Base-by-base conservation (phyloP, 2,329 filamentous ascomycete genomes). In the Ophiostoma montium region DNA sequence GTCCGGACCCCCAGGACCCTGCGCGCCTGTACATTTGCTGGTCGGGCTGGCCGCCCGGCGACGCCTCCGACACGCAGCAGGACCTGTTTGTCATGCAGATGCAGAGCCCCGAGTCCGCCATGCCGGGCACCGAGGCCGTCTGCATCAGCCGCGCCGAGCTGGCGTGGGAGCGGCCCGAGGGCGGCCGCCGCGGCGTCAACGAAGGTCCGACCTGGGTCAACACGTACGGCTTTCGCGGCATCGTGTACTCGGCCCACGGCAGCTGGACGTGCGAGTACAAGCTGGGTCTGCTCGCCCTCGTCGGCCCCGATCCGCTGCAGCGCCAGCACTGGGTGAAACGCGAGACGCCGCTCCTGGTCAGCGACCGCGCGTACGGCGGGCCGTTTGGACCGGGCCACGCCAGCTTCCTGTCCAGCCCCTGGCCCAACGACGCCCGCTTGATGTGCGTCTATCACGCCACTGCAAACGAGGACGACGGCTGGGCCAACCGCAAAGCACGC, bases 221-320 rank as follows among this genome's bases (percentile, higher is more conserved):
- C 30, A 44, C 8, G 16, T 27, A n/a, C 30, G 42, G 42, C 13
- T 44, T 44, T 11, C 42, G 30, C 10, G 42, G 42, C 12, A 44
- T 44, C 30, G 15, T 44, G 15, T 44, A 44, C 27, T 44, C 42
- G 5, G 42, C 27, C 5, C 42, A 44, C 16, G 42, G 42, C 42
- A 44, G 42, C 42, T 44, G 42, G 42, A 44, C 42, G 12, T 31
- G 42, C 11, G 42, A 44, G 10, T 44, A 44, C 42, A 44, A 44
- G 30, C 30, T 44, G n/a, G 42, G 42, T 16, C 11, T 44, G 1
- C 23, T 44, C n/a, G 42, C 42, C 3, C 42, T 44, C n/a, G 42
- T 33, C 10, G 42, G 42, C 9, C 42, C 42, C 8, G 42, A 44
- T 11, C 42, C 42, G 16, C 16, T 44, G 16, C 27, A 44, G 27